Evolutionary conservation across 1,139 yeast genomes (phyloP), one percentile per base, ranked within the genome.

Genomic region (Debaryomyces psychrophilus): DNA sequence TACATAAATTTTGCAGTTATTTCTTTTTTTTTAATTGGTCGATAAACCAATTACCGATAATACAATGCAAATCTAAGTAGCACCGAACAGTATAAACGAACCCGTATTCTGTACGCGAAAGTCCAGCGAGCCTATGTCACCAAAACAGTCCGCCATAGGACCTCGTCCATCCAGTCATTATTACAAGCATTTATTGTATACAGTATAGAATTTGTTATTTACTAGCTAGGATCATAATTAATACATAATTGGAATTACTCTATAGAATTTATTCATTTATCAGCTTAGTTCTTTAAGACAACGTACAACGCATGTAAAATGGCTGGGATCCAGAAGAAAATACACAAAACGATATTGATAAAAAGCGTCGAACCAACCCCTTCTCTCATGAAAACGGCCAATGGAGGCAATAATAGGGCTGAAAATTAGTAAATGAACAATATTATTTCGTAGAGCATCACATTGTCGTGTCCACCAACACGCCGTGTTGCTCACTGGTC

Each of bases 301-400:
- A 82, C 70, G 67, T 82, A 85, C 57, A 84, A 66, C 43, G 90
- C 90, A 60, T 85, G 88, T 54, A 85, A 68, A 64, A 84, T 83
- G 69, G 85, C 90, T 56, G 90, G 92, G 82, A 85, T 83, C 82
- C 82, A 85, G 56, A 80, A 70, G 60, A 81, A 80, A 56, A 74
- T 55, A 72, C 90, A 83, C 60, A 83, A 77, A 46, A 82, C 62
- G 52, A 82, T 60, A 70, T 84, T 85, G 61, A 85, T 76, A 67
- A 85, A 71, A 61, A 85, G 79, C 41, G 77, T 83, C 41, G 76
- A 72, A 52, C 84, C 80, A 52, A 81, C 75, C 49, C 90, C 90
- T 56, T 74, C 76, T 56, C 75, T 79, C 76, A 84, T 66, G 65
- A 79, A 85, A 51, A 85, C 90, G 29, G 90, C 88, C 57, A 84